Evolutionary conservation across 768 basidiomycete genomes (phyloP).

Genomic region (Ramaria sp.): DNA sequence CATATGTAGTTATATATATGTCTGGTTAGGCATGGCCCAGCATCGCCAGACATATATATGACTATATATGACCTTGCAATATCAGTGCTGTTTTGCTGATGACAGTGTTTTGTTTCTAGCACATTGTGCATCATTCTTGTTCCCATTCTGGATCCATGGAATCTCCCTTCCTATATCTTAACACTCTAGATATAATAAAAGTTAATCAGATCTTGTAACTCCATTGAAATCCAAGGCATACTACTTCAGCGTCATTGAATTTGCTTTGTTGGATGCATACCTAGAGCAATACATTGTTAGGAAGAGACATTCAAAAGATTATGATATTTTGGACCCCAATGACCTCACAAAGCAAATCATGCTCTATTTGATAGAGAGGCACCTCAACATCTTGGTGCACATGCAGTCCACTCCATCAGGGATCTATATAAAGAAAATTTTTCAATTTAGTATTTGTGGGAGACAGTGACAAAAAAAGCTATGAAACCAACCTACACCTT

Average conservation of each 20-base stretch:
- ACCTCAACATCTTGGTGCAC: conserved; percentile 31
- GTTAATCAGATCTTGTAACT: neutral
- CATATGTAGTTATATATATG: too few relatives aligned
- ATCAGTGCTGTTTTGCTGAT: too few relatives aligned
- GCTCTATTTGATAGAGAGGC: conserved; percentile 50
- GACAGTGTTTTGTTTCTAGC: too few relatives aligned
- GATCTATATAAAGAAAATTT: conserved; percentile 28
- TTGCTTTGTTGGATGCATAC: conserved; percentile 59
- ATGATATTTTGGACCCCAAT: conserved; percentile 36
- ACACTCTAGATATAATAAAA: conserved; percentile 15
- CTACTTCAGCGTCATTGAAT: conserved; percentile 51
- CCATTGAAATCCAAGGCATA: neutral
- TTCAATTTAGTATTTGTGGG: neutral
- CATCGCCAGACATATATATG: too few relatives aligned
- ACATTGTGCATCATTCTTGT: too few relatives aligned
- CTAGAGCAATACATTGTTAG: conserved; percentile 22
- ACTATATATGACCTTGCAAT: too few relatives aligned
- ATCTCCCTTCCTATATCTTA: too few relatives aligned
- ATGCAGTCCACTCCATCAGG: conserved; percentile 39
- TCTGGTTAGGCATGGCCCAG: too few relatives aligned
- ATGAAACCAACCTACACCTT: neutral
- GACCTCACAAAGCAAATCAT: conserved; percentile 63
- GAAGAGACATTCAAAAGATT: neutral
- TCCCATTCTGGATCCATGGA: too few relatives aligned
- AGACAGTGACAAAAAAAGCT: neutral